Evolutionary conservation across 2,329 filamentous ascomycete species (phyloP).

Genomic region (Alternaria dauci): DNA sequence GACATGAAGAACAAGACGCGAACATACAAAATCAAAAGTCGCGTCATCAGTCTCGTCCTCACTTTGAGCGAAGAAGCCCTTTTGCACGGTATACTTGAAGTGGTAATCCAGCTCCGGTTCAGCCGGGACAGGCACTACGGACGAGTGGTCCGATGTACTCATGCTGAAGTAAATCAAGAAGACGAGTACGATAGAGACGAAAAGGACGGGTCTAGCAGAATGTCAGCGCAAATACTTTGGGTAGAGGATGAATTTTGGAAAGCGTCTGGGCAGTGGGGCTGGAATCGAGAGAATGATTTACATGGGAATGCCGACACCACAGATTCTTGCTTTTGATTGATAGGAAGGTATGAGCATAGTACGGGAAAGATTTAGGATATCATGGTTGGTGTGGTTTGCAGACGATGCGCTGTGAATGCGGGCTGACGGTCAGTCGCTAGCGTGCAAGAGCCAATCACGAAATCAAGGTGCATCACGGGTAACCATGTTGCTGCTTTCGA

Average conservation of each 20-base stretch:
- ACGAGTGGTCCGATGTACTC: neutral
- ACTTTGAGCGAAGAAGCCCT: conserved; percentile 71
- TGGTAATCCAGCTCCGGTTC: conserved; percentile 40
- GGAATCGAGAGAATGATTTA: neutral
- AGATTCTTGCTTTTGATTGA: conserved; percentile 6
- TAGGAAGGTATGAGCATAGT: conserved; percentile 16
- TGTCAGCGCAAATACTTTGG: neutral
- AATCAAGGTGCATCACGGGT: conserved; percentile 1
- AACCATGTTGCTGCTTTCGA: neutral
- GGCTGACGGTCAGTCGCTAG: conserved; percentile 9
- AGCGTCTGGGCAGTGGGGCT: neutral
- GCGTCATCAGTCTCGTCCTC: conserved; percentile 63
- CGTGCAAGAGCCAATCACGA: conserved; percentile 17
- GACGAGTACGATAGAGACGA: conserved; percentile 17
- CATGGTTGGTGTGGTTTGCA: conserved; percentile 6
- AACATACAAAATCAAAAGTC: conserved; percentile 69
- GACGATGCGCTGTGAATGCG: neutral
- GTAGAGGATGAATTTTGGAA: neutral
- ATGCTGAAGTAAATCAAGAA: conserved; percentile 19
- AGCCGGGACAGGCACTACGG: conserved; percentile 4
- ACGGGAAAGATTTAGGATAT: neutral
- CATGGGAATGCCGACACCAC: conserved; percentile 16
- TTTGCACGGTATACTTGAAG: conserved; percentile 67
- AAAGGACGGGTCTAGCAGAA: conserved; percentile 24
- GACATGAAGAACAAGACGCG: neutral